Evolutionary conservation across 163 green algal genomes (phyloP).

Genomic region (Chlamydomonas reinhardtii): DNA sequence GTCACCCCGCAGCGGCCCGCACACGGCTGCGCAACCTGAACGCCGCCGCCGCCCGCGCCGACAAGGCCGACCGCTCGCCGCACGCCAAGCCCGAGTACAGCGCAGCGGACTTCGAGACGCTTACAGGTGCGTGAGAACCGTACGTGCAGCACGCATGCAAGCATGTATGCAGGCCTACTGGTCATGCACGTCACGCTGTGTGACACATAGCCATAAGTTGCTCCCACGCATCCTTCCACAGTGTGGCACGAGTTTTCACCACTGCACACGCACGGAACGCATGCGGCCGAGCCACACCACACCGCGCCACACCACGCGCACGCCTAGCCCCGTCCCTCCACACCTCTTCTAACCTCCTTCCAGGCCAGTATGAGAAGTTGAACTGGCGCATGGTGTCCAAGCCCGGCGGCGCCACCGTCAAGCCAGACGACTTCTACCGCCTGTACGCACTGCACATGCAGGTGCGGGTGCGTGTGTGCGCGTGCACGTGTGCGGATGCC

Average conservation of each 20-base stretch:
- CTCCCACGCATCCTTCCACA: no score
- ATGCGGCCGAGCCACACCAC: no score
- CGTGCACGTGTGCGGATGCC: no score
- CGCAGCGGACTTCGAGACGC: conserved; percentile 72
- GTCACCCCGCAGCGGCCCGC: conserved; percentile 74
- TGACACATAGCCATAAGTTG: no score
- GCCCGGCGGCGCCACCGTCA: conserved; percentile 92
- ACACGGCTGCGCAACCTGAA: conserved; percentile 78
- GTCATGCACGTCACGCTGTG: no score
- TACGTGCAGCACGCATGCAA: no score
- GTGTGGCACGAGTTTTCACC: no score
- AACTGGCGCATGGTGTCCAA: conserved; percentile 93
- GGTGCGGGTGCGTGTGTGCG: neutral
- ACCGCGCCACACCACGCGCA: no score
- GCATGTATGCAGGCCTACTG: no score
- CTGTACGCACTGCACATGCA: conserved; percentile 78
- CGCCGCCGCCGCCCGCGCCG: conserved; percentile 32
- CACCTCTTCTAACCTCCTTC: no score
- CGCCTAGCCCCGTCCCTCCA: no score
- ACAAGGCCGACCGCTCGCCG: conserved; percentile 57
- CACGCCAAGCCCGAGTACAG: conserved; percentile 73
- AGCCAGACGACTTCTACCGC: conserved; percentile 92
- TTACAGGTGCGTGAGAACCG: conserved; percentile 63
- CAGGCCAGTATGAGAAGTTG: conserved; percentile 82
- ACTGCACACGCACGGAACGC: no score